Percentiles rank a stretch among this genome's conserved stretches.
phyloP scores from a whole-genome alignment of 192 early-diverging fungal species.

The Phycomyces nitens region DNA sequence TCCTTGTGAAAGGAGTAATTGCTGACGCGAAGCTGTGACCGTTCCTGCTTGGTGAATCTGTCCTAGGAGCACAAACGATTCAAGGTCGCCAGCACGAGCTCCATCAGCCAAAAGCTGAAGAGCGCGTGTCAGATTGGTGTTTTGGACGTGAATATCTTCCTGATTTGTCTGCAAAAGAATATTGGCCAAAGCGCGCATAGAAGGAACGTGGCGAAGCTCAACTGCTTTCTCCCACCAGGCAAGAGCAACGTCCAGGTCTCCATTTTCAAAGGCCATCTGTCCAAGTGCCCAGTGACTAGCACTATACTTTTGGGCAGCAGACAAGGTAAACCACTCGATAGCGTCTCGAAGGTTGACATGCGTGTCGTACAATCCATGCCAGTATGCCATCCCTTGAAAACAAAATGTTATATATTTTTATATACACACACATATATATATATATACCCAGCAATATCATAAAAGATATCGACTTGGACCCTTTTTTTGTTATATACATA shows the following conservation, averaged over 20 bases:
- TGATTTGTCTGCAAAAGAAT: conserved; percentile 4
- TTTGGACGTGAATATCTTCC: not conserved
- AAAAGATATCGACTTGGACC: too few relatives aligned
- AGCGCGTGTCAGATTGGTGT: not conserved
- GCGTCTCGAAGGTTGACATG: conserved; percentile 26
- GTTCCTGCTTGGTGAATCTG: conserved; percentile 11
- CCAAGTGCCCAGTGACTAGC: conserved; percentile 32
- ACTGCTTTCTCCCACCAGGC: conserved; percentile 28
- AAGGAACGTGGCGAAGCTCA: conserved; percentile 1
- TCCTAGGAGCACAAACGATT: conserved; percentile 24
- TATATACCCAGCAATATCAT: too few relatives aligned
- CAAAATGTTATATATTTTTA: too few relatives aligned
- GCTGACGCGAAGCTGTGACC: too few relatives aligned
- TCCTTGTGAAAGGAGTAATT: too few relatives aligned
- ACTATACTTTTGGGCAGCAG: conserved; percentile 21
- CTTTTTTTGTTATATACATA: too few relatives aligned
- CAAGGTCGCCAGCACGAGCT: conserved; percentile 7
- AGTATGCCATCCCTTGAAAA: conserved; percentile 19
- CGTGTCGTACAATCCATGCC: conserved; percentile 14
- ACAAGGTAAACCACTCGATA: conserved; percentile 23
- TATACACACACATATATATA: too few relatives aligned
- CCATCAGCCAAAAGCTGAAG: conserved; percentile 13
- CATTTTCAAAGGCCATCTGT: conserved; percentile 29
- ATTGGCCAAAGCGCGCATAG: conserved; percentile 20
- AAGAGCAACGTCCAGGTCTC: conserved; percentile 28